Conservation (phyloP, 768 basidiomycete species). For the Phylloporus scabripes region DNA sequence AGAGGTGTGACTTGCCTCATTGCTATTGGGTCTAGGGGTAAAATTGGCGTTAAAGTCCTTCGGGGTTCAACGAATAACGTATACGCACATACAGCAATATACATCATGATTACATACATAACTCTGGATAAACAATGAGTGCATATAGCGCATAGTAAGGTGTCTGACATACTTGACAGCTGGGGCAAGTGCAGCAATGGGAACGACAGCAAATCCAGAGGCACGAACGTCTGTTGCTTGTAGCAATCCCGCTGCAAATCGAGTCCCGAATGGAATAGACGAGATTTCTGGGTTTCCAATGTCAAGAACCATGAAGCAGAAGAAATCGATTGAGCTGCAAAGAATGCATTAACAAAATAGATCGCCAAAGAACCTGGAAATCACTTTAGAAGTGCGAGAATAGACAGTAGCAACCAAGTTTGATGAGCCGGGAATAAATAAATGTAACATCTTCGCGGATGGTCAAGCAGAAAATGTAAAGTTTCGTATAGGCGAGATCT, state of each 20-base stretch:
- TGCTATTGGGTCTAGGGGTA: conserved; percentile 62
- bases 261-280: conserved; percentile 60
- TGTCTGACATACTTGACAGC: conserved; percentile 67
- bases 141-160: neutral
- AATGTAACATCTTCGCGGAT: conserved; percentile 87
- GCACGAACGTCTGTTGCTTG: conserved; percentile 82
- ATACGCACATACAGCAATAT: conserved; percentile 70
- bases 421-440: conserved; percentile 92
- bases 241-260: conserved; percentile 69
- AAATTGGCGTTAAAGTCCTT: conserved; percentile 3
- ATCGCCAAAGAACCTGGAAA: neutral
- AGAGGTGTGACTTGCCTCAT: conserved; percentile 50
- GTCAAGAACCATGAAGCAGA: conserved; percentile 85
- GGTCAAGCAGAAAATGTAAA: conserved; percentile 87
- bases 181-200: conserved; percentile 70
- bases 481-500: conserved; percentile 68
- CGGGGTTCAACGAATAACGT: neutral
- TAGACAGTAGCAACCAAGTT: conserved; percentile 80
- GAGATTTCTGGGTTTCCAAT: conserved; percentile 70
- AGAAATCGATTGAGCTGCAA: conserved; percentile 73
- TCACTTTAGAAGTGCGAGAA: conserved; percentile 68
- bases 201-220: conserved; percentile 80
- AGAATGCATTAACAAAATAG: neutral
- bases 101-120: conserved; percentile 92
- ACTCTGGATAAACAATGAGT: conserved; percentile 43